These are phyloP conservation scores for Periconia sp. DNA, from an alignment of 2,329 filamentous ascomycete species.

Conservation along the genomic window DNA sequence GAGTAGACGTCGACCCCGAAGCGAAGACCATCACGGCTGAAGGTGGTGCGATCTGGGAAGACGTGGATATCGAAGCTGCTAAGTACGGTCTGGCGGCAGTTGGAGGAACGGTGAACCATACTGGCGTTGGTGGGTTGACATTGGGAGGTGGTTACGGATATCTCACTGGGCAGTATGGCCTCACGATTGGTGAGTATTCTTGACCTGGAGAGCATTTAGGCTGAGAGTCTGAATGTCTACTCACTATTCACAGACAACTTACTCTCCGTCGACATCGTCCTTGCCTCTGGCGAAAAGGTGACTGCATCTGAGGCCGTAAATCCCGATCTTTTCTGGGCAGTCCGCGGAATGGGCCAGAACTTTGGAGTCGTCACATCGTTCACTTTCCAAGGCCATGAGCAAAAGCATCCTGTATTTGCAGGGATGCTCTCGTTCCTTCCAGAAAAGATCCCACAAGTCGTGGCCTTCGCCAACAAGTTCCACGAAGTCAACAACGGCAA, in stretches of 20 bases:
- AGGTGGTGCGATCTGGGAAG: constrained; percentile 57
- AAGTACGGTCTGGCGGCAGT: constrained; percentile 59
- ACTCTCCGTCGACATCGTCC: constrained; percentile 33
- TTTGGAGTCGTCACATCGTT: constrained; percentile 48
- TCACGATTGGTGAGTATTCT: too few relatives aligned
- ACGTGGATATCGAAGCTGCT: constrained; percentile 56
- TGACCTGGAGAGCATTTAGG: too few relatives aligned
- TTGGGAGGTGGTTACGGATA: constrained; percentile 61
- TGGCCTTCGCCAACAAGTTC: constrained; percentile 33
- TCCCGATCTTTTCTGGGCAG: constrained; percentile 42
- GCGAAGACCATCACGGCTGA: constrained; percentile 52
- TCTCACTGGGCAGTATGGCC: constrained; percentile 57
- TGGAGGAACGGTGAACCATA: constrained; percentile 64
- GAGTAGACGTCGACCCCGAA: constrained; percentile 51
- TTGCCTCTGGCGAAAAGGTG: constrained; percentile 39
- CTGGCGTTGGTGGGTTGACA: constrained; percentile 60
- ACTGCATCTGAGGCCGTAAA: constrained; percentile 28
- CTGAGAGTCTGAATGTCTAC: too few relatives aligned
- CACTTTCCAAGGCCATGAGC: constrained; percentile 37
- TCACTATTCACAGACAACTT: too few relatives aligned
- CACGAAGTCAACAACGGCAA: constrained; percentile 30
- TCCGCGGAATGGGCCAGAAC: constrained; percentile 42
- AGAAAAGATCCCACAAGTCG: constrained; percentile 26
- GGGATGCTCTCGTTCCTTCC: constrained; percentile 42
- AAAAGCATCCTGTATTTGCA: constrained; percentile 35